phyloP scores from a whole-genome alignment of 1,284 basidiomycete species.

The Irpex sp. region DNA sequence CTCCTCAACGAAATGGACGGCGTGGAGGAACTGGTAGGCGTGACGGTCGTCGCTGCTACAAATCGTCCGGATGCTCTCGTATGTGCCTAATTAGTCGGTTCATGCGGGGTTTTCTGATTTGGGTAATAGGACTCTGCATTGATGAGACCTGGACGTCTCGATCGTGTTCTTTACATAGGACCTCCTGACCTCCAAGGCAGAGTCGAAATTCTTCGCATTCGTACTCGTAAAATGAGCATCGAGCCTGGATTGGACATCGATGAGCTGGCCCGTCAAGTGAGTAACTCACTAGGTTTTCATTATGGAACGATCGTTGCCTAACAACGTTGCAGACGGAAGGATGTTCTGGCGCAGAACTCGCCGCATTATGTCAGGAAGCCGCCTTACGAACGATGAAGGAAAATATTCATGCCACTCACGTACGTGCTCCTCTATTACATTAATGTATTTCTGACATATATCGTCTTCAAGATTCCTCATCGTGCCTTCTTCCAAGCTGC shows the following conservation, averaged over 20 bases:
- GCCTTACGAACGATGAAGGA: slow-evolving; percentile 88
- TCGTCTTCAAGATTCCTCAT: slow-evolving; percentile 59
- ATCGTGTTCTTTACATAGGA: slow-evolving; percentile 92
- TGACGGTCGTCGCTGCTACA: slow-evolving; percentile 94
- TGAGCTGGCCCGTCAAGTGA: slow-evolving; percentile 67
- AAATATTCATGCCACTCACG: slow-evolving; percentile 75
- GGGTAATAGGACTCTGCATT: slow-evolving; percentile 81
- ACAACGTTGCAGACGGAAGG: slow-evolving; percentile 70
- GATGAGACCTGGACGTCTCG: slow-evolving; percentile 94
- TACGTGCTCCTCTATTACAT: slow-evolving; percentile 35
- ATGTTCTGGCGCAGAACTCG: slow-evolving; percentile 95
- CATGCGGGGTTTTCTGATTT: background rate
- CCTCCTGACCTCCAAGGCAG: slow-evolving; percentile 82
- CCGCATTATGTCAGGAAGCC: slow-evolving; percentile 93
- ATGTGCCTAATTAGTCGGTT: slow-evolving; percentile 25
- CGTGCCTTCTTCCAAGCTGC: slow-evolving; percentile 79
- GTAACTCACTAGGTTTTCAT: slow-evolving; percentile 4
- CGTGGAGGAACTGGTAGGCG: slow-evolving; percentile 88
- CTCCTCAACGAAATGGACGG: slow-evolving; percentile 99
- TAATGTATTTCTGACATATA: background rate
- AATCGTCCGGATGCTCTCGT: slow-evolving; percentile 94
- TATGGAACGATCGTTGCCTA: background rate
- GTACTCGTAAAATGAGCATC: slow-evolving; percentile 78
- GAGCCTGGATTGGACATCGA: slow-evolving; percentile 66
- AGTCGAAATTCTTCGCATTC: slow-evolving; percentile 82